Evolutionary conservation across 1,139 yeast species (phyloP).

Genomic region (Kurtzmaniella quercitrusa): DNA sequence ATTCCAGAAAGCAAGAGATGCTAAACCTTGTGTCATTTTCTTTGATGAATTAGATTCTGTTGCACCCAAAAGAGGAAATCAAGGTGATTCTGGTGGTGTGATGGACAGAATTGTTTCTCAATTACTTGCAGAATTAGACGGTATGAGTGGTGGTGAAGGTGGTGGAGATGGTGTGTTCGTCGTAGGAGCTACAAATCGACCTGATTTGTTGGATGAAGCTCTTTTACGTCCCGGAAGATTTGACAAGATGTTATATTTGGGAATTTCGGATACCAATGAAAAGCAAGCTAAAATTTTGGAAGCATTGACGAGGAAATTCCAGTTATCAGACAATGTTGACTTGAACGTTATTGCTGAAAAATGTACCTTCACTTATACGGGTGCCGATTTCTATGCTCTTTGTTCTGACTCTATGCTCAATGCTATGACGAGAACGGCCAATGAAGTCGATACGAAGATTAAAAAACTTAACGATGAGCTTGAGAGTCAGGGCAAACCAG

Average conservation of each 20-base stretch:
- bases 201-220: constrained; percentile 92
- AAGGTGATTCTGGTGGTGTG: constrained; percentile 97
- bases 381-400: constrained; percentile 95
- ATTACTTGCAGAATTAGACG: constrained; percentile 88
- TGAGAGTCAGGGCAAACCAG: constrained; percentile 23
- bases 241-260: constrained; percentile 90
- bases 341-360: constrained; percentile 56
- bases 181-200: constrained; percentile 96
- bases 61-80: constrained; percentile 97
- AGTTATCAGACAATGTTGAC: constrained; percentile 57
- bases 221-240: constrained; percentile 92
- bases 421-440: constrained; percentile 90
- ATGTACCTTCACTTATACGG: constrained; percentile 89
- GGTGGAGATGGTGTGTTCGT: constrained; percentile 91
- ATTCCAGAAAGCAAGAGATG: constrained; percentile 91
- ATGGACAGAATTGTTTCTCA: constrained; percentile 98
- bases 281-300: constrained; percentile 82
- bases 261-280: constrained; percentile 86
- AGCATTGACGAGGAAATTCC: constrained; percentile 85
- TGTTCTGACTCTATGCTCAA: constrained; percentile 93
- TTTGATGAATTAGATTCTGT: constrained; percentile 97
- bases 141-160: constrained; percentile 71
- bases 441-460: constrained; percentile 66
- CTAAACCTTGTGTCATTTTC: constrained; percentile 94
- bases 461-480: constrained; percentile 42